Conservation (phyloP, 441 rosid genomes). For the Viola pubescens region DNA sequence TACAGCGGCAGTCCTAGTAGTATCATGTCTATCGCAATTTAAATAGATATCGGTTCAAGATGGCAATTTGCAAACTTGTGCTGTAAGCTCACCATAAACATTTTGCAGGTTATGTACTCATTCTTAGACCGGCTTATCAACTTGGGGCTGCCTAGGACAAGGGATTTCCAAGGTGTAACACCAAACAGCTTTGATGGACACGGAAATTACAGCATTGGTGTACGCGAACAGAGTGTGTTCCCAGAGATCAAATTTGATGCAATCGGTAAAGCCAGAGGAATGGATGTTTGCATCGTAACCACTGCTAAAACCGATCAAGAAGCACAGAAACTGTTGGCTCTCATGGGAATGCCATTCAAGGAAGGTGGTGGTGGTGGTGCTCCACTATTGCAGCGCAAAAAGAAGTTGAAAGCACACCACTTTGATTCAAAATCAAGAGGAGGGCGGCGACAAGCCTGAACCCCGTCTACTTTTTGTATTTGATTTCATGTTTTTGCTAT, state of each 20-base stretch:
- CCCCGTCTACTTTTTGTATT: no score
- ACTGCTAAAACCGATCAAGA: conserved; percentile 72
- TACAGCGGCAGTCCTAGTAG: no score
- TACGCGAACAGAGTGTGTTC: conserved; percentile 79
- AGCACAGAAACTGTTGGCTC: conserved; percentile 63
- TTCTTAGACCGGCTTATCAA: conserved; percentile 88
- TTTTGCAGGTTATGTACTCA: conserved; percentile 67
- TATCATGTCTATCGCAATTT: no score
- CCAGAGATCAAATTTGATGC: conserved; percentile 69
- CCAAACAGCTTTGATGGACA: conserved; percentile 84
- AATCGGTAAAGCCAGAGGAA: conserved; percentile 65
- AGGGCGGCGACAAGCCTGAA: conserved; percentile 33
- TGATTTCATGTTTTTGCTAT: no score
- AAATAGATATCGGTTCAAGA: background rate
- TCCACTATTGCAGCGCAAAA: conserved; percentile 35
- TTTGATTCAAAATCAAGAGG: conserved; percentile 58
- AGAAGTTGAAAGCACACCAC: conserved; percentile 74
- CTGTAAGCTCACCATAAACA: background rate
- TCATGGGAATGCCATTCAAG: conserved; percentile 95
- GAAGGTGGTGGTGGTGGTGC: conserved; percentile 35
- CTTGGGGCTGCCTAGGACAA: conserved; percentile 82
- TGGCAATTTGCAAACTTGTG: background rate
- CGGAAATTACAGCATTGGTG: conserved; percentile 80
- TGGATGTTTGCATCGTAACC: conserved; percentile 89
- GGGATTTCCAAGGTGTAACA: conserved; percentile 83